Conservation (phyloP, 768 basidiomycete genomes). For the Agaricus bisporus region DNA sequence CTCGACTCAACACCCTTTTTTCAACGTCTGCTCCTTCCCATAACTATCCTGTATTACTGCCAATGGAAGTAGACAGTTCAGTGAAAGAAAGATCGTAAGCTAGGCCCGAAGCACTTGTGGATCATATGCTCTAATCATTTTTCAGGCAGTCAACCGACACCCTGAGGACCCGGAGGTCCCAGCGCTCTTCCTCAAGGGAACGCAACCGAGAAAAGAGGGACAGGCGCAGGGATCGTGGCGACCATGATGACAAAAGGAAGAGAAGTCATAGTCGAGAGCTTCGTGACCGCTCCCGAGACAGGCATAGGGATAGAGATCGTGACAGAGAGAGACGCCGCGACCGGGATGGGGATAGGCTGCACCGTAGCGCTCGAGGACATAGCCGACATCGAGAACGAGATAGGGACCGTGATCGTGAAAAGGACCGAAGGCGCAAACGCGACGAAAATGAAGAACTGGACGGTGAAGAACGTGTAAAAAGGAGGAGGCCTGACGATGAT, state of each 20-base stretch:
- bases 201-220: constrained; percentile 42
- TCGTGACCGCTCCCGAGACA: constrained; percentile 51
- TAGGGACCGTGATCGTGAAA: constrained; percentile 48
- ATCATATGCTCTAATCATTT: constrained; percentile 9
- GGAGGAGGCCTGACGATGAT: constrained; percentile 55
- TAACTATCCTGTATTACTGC: constrained; percentile 35
- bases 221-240: constrained; percentile 42
- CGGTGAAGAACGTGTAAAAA: constrained; percentile 51
- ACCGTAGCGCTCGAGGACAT: constrained; percentile 42
- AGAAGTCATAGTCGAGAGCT: constrained; percentile 62
- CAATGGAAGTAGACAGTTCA: constrained; percentile 61
- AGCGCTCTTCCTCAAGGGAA: constrained; percentile 66
- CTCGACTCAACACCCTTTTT: constrained; percentile 9
- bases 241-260: constrained; percentile 56
- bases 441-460: constrained; percentile 27
- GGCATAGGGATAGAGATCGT: constrained; percentile 41
- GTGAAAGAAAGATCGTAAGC: constrained; percentile 59
- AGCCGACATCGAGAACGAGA: constrained; percentile 47
- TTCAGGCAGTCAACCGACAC: constrained; percentile 77
- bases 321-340: constrained; percentile 47
- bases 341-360: constrained; percentile 41
- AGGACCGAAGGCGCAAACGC: constrained; percentile 40
- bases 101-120: background rate
- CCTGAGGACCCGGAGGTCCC: constrained; percentile 64
- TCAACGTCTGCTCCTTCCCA: background rate